These are phyloP conservation scores for Apiospora aurea DNA, from an alignment of 2,329 filamentous ascomycete genomes.

Conservation along the genomic window DNA sequence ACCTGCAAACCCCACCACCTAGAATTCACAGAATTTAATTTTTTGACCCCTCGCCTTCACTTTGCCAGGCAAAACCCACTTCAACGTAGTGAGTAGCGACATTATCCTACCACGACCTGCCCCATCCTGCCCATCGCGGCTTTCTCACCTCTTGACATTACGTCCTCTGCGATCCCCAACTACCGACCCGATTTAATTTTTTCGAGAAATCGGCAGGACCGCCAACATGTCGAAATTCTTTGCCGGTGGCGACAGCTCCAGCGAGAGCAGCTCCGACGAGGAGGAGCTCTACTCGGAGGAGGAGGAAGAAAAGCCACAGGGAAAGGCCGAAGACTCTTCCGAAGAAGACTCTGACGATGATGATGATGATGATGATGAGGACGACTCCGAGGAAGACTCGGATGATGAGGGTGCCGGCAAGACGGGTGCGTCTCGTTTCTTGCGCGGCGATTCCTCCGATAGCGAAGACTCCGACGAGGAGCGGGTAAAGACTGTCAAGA, in stretches of 20 bases:
- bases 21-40: slow-evolving; percentile 25
- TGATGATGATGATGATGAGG: slow-evolving; percentile 60
- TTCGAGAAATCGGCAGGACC: slow-evolving; percentile 14
- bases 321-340: slow-evolving; percentile 58
- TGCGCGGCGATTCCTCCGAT: slow-evolving; percentile 76
- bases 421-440: slow-evolving; percentile 81
- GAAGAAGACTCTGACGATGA: slow-evolving; percentile 61
- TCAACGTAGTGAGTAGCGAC: slow-evolving; percentile 20
- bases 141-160: slow-evolving; percentile 10
- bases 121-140: slow-evolving; percentile 22
- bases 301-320: slow-evolving; percentile 63
- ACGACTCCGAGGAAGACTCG: slow-evolving; percentile 59
- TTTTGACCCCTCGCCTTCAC: slow-evolving; percentile 23
- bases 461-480: slow-evolving; percentile 90
- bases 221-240: slow-evolving; percentile 94
- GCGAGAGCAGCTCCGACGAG: slow-evolving; percentile 94
- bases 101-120: slow-evolving; percentile 20
- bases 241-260: slow-evolving; percentile 90
- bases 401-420: slow-evolving; percentile 70
- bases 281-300: slow-evolving; percentile 89
- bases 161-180: slow-evolving; percentile 6
- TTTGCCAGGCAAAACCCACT: slow-evolving; percentile 18
- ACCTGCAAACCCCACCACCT: slow-evolving; percentile 21
- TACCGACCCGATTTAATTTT: slow-evolving; percentile 21
- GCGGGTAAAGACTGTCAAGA: slow-evolving; percentile 86